phyloP scores from a whole-genome alignment of 2,329 filamentous ascomycete genomes.

The Rugonectria rugulosa region DNA sequence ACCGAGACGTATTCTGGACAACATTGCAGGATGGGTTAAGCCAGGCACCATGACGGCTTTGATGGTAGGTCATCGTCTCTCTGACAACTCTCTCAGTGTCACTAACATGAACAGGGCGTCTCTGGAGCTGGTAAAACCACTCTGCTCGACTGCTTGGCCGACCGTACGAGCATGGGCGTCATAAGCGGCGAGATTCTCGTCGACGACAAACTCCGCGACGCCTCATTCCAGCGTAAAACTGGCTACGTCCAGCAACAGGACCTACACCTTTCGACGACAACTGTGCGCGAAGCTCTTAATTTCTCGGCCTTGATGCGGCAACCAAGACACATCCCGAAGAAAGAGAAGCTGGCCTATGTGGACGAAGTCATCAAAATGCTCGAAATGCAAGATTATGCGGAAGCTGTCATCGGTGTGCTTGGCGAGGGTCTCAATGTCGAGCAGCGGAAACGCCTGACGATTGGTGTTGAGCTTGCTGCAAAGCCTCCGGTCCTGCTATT shows the following conservation, averaged over 20 bases:
- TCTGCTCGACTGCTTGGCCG: conserved; percentile 81
- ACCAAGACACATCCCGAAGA: conserved; percentile 68
- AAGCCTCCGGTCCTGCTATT: conserved; percentile 64
- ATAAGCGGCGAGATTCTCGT: conserved; percentile 79
- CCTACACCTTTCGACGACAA: conserved; percentile 80
- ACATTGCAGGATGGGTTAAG: conserved; percentile 77
- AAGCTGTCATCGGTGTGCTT: conserved; percentile 66
- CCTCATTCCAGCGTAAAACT: conserved; percentile 85
- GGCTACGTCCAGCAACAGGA: conserved; percentile 91
- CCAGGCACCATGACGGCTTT: conserved; percentile 85
- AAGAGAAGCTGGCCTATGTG: conserved; percentile 83
- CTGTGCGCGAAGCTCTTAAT: conserved; percentile 81
- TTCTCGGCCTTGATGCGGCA: conserved; percentile 88
- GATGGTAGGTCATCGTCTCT: conserved; percentile 61
- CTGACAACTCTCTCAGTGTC: accelerated
- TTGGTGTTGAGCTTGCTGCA: conserved; percentile 62
- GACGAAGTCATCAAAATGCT: conserved; percentile 75
- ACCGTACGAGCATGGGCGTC: conserved; percentile 83
- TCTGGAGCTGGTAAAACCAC: conserved; percentile 90
- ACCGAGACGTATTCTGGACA: conserved; percentile 68
- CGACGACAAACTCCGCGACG: conserved; percentile 69
- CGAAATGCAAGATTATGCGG: conserved; percentile 68
- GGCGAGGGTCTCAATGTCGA: conserved; percentile 67
- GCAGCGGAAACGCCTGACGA: conserved; percentile 65
- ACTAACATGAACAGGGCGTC: conserved; percentile 51